Percentiles rank a stretch among this genome's conserved stretches.
Conservation (phyloP, 2,329 filamentous ascomycete genomes). For the Zasmidium angulare region DNA sequence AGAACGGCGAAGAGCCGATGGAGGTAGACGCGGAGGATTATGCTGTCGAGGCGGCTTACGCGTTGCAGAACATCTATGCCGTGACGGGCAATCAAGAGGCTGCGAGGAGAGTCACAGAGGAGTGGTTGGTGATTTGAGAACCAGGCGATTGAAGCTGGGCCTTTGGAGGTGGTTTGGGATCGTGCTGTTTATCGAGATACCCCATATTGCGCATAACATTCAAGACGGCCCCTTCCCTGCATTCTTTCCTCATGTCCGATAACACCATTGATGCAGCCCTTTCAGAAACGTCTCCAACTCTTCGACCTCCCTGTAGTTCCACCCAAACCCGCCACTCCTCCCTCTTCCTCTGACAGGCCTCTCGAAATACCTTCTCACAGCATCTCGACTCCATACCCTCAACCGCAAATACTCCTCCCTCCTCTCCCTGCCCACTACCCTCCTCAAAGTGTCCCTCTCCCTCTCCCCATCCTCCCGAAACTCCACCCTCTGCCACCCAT, state of each 20-base stretch:
- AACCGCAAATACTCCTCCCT: background rate
- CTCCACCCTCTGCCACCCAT: background rate
- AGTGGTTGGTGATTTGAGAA: constrained; percentile 49
- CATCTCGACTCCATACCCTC: background rate
- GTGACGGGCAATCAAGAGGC: constrained; percentile 62
- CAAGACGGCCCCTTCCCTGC: no score
- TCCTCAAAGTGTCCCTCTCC: background rate
- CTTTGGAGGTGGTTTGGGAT: background rate
- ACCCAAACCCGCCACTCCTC: background rate
- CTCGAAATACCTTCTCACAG: background rate
- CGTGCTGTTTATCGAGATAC: constrained; percentile 3
- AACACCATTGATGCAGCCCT: no score
- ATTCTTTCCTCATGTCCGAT: no score
- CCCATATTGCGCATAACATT: background rate
- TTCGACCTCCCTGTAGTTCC: background rate
- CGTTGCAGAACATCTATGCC: constrained; percentile 67
- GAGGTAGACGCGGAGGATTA: constrained; percentile 54
- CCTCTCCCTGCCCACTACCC: background rate
- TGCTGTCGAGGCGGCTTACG: constrained; percentile 70
- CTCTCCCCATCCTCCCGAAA: background rate
- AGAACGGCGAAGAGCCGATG: constrained; percentile 15
- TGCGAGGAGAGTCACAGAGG: constrained; percentile 61
- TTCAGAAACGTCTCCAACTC: background rate
- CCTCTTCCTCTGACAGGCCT: background rate
- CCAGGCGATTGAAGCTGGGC: no score